Evolutionary conservation across 1,284 basidiomycete species (phyloP), one percentile per base, ranked within the genome.

Genomic region (Pulveroboletus ridleyi): DNA sequence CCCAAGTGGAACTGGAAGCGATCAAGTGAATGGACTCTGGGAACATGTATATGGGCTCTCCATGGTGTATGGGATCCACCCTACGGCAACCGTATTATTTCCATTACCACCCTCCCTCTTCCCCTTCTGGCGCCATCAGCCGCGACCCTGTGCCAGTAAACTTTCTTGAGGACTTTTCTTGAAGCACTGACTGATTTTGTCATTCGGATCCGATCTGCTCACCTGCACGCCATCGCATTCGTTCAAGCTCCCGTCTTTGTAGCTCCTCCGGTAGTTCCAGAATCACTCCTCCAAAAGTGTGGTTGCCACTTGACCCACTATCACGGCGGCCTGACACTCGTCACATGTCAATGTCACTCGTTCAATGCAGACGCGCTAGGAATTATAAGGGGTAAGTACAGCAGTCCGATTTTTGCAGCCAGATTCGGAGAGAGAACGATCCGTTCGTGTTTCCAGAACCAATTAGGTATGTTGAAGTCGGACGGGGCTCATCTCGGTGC

Each of bases 321-420:
- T 77, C 99, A 99, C 77, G 97, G 99, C 73, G 97, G 97, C 3
- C 82, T 98, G 54, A 94, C 92, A 11, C 84, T 94, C 25, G 81
- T 94, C 41, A 94, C 92, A 46, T 83, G 92, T 42, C 94, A 96
- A 71, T 97, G 95, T 95, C 93, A 96, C 75, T 95, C 92, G 94
- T 95, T 97, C 85, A 99, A 99, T 29, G 29, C 29, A 29, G 29
- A 29, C 29, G 29, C 29, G 29, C 29, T 29, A 29, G 29, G 29
- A 29, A 29, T 29, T 29, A 29, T 29, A 29, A 29, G 29, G 29
- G 29, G 29, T 6, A 29, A 29, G 6, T 29, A 29, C 29, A 29
- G 29, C 29, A 29, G 29, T 29, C 29, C 29, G 29, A 29, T 29
- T 29, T 29, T 29, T 29, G 29, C 29, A 6, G 29, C 29, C 4